phyloP scores from a whole-genome alignment of 116 monocot species.

The Dioscorea cayenensis region DNA sequence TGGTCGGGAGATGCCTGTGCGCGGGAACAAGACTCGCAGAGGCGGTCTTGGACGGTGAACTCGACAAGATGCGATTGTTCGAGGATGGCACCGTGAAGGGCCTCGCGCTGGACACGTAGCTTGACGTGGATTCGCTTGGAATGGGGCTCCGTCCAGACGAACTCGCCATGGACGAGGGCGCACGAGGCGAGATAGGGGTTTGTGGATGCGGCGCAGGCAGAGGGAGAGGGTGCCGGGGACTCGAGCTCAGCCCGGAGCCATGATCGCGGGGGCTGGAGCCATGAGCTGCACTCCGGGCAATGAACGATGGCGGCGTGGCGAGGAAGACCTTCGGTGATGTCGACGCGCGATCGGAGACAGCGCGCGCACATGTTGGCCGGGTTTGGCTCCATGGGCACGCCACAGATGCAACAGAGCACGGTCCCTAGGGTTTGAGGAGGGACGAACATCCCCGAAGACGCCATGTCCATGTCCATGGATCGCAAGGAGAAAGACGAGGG shows the following conservation, averaged over 20 bases:
- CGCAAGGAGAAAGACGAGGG: not conserved
- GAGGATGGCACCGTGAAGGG: conserved; percentile 46
- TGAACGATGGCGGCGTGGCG: no score
- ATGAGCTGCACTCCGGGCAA: no score
- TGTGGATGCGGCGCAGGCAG: no score
- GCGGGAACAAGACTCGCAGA: conserved; percentile 64
- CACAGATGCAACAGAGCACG: conserved; percentile 79
- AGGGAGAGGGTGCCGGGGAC: no score
- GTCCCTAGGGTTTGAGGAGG: conserved; percentile 9
- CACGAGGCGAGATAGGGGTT: no score
- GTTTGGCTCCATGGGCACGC: conserved; percentile 54
- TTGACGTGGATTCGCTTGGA: conserved; percentile 68
- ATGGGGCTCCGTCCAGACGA: conserved; percentile 30
- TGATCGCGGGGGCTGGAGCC: not conserved
- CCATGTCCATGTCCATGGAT: not conserved
- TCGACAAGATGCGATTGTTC: conserved; percentile 72
- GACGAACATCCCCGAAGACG: conserved; percentile 6
- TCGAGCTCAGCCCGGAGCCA: no score
- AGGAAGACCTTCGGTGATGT: conserved; percentile 72
- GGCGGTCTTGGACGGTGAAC: conserved; percentile 55
- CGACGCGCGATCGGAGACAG: conserved; percentile 58
- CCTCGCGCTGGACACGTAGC: conserved; percentile 62
- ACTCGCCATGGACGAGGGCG: no score
- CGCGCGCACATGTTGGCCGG: conserved; percentile 75
- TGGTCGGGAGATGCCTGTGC: conserved; percentile 73